Evolutionary conservation across 2,329 filamentous ascomycete species (phyloP).

Genomic region (Incumbomyces lentus): DNA sequence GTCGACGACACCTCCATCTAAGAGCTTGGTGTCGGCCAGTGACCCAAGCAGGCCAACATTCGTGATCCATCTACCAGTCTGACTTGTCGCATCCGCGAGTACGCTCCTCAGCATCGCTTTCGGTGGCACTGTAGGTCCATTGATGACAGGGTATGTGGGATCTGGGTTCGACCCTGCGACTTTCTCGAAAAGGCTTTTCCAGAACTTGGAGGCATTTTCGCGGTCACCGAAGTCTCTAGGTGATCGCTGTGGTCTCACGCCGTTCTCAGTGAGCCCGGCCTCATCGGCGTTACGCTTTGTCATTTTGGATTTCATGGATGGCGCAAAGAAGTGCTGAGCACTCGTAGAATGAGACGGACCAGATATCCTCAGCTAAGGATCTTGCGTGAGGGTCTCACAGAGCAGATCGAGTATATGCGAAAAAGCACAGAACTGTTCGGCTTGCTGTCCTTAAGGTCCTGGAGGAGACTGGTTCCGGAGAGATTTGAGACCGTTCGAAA

Average conservation of each 20-base stretch:
- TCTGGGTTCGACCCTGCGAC: constrained; percentile 8
- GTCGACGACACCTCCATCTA: constrained; percentile 20
- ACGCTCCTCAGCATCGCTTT: constrained; percentile 13
- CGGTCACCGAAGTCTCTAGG: background rate
- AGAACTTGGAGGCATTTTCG: background rate
- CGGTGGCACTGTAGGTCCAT: constrained; percentile 15
- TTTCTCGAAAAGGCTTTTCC: constrained; percentile 7
- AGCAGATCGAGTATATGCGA: no score
- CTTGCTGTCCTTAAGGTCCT: no score
- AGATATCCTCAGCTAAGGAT: no score
- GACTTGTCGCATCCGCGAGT: constrained; percentile 17
- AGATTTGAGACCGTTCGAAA: no score
- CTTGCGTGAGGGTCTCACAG: no score
- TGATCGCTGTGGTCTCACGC: constrained; percentile 1
- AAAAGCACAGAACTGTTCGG: no score
- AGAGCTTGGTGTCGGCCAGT: constrained; percentile 18
- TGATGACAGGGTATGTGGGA: constrained; percentile 20
- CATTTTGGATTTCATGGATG: background rate
- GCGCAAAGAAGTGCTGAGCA: no score
- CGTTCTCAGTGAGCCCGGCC: constrained; percentile 2
- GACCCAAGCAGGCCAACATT: constrained; percentile 18
- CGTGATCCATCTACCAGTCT: constrained; percentile 16
- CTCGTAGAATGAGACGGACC: no score
- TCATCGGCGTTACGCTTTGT: constrained; percentile 4
- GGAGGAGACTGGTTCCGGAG: no score